A percentile compares a stretch with the other conserved stretches of the same genome.
Conservation (phyloP, 2,329 filamentous ascomycete genomes). For the Aspergillus novoparasiticus region DNA sequence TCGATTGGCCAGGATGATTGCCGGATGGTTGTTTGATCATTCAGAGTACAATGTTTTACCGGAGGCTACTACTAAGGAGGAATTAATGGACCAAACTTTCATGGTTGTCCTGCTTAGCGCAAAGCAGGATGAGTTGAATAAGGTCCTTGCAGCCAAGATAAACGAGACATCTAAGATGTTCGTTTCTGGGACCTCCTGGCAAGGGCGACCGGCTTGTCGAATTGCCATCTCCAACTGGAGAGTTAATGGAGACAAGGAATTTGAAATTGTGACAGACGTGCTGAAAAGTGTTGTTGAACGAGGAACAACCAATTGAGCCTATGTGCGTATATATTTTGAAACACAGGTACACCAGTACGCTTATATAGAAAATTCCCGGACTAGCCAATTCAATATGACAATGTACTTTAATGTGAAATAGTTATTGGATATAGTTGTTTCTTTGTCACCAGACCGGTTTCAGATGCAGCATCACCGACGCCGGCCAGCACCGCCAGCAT, state of each 20-base stretch:
- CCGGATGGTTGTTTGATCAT: constrained; percentile 63
- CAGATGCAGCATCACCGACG: constrained; percentile 39
- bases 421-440: not conserved
- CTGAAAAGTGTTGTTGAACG: constrained; percentile 53
- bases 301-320: not conserved
- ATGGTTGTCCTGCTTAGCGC: constrained; percentile 80
- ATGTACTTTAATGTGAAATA: not conserved
- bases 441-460: not conserved
- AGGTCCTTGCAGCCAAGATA: constrained; percentile 67
- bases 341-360: not conserved
- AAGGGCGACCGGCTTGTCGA: constrained; percentile 71
- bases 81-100: constrained; percentile 58
- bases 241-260: constrained; percentile 69
- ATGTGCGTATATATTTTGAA: not conserved
- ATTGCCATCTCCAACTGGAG: constrained; percentile 87
- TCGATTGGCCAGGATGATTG: constrained; percentile 67
- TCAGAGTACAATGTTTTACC: constrained; percentile 70
- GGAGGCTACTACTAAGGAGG: constrained; percentile 33
- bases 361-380: not conserved
- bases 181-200: constrained; percentile 80
- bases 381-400: not conserved
- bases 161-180: constrained; percentile 76
- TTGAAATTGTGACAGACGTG: constrained; percentile 65
- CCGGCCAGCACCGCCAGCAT: constrained; percentile 49
- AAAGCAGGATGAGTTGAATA: constrained; percentile 65